Base-by-base conservation (phyloP, 768 basidiomycete species). In the Sporobolomyces roseus region DNA sequence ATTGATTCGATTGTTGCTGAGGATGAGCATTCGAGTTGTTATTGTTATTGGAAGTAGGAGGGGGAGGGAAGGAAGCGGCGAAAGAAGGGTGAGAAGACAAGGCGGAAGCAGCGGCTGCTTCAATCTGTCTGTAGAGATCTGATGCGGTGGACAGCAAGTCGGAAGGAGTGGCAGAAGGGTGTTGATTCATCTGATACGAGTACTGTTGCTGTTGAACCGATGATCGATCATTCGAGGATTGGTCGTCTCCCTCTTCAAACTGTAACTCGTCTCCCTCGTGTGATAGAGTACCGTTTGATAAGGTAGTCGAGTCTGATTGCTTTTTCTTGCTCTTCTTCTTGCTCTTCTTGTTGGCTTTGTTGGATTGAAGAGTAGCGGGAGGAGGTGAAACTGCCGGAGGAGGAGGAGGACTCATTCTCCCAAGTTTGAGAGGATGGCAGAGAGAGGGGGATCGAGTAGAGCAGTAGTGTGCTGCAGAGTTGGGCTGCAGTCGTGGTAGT, bases 141-240 rank as follows among this genome's bases (percentile, higher is more conserved):
- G 84, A 83, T 48, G 84, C 85, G 38, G 85, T 84, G 53, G 83
- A 83, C 48, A 86, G 77, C 38, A 87, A 80, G 76, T 87, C 87
- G 41, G 83, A 83, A 68, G 86, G 85, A 19, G 85, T 79, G 55
- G 80, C 66, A 2, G 65, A 43, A 16, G 71, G 59, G 54, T 68
- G 66, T 13, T 49, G 52, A 59, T 65, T 49, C 43, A 46, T n/a
- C 8, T 49, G 49, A 60, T 65, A 51, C 32, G 51, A 21, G 63
- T 61, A 52, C n/a, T 36, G 51, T 25, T 33, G 45, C 14, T n/a
- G 29, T 4, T 23, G 41, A 33, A 6, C 19, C 52, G 54, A 29
- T 30, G n/a, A n/a, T 61, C 46, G 63, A 62, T 19, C 36, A 27
- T 61, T 66, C 70, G 60, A 63, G 41, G 46, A 48, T 51, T 19